Evolutionary conservation across 2,329 filamentous ascomycete species (phyloP).

Genomic region (Dactylellina parvicollis): DNA sequence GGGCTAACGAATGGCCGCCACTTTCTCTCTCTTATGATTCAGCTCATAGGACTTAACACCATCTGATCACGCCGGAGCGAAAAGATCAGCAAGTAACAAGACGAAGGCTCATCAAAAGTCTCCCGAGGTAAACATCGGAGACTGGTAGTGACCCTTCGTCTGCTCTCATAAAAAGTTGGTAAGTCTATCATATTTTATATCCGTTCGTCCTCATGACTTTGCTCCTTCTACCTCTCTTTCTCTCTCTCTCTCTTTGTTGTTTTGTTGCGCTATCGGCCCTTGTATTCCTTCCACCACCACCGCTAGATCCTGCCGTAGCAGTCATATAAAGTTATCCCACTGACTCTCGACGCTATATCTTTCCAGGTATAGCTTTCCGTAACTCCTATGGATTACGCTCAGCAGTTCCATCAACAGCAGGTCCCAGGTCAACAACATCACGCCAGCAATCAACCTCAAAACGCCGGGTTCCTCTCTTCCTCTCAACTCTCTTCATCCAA

Average conservation of each 20-base stretch:
- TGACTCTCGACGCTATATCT: conserved; percentile 50
- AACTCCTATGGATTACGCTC: conserved; percentile 55
- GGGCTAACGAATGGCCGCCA: conserved; percentile 51
- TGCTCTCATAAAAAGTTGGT: conserved; percentile 53
- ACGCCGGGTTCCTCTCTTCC: conserved; percentile 38
- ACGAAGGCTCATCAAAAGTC: conserved; percentile 55
- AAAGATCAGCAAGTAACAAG: conserved; percentile 48
- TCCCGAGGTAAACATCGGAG: conserved; percentile 53
- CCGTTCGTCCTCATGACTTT: conserved; percentile 42
- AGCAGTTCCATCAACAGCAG: conserved; percentile 54
- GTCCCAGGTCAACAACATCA: conserved; percentile 52
- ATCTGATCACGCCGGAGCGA: conserved; percentile 52
- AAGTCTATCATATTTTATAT: conserved; percentile 27
- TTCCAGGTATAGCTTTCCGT: conserved; percentile 54
- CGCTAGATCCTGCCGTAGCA: conserved; percentile 50
- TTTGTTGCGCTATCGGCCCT: conserved; percentile 47
- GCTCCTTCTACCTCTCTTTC: conserved; percentile 10
- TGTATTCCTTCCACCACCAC: conserved; percentile 42
- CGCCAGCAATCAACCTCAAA: conserved; percentile 50
- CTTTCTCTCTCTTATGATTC: conserved; percentile 50
- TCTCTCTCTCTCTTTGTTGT: conserved; percentile 18
- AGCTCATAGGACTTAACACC: conserved; percentile 54
- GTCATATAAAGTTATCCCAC: conserved; percentile 46
- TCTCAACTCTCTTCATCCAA: conserved; percentile 45
- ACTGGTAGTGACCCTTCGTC: conserved; percentile 54